Evolutionary conservation across 306 rosid species (phyloP), one percentile per base, ranked within the genome.

Genomic region (Oxytropis ochrocephala): DNA sequence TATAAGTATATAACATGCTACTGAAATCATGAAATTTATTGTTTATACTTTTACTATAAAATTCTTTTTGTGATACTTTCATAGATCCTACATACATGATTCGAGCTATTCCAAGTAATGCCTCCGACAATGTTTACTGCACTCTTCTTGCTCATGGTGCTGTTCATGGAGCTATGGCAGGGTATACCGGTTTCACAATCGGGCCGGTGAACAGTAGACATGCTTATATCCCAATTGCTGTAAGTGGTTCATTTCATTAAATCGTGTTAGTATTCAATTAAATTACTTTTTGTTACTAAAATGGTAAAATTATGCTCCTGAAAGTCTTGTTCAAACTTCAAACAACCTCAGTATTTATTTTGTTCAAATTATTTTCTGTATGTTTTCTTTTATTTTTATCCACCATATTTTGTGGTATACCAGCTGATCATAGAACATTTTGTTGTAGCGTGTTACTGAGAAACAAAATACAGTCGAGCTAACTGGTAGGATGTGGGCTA

Each of bases 121-220:
- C 98, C 63, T 88, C 95, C 0, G 98, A 94, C 87, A 94, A 88
- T 75, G 69, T 94, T 69, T 90, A 88, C 85, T 88, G 98, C 82
- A 94, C 97, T 14, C 98, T 94, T 78, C 97, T 94, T 78, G 98
- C 97, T 67, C 98, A 94, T 9, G 69, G 98, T 67, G 96, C 90
- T 79, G 90, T 94, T 56, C 98, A 90, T 70, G 98, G 96, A 63
- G 96, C 96, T 80, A 94, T 90, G 98, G 97, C 97, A 24, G 98
- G 98, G 56, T 94, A 75, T 79, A 86, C 89, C 36, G 97, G 97
- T 60, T 94, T 94, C 83, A 94, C 97, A 0, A 87, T 94, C 2
- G 95, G 96, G 62, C 92, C 97, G 47, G 98, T 90, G 54, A 90
- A 88, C 76, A 84, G 87, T 80, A 88, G 54, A 78, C 97, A 94